Conservation (phyloP, 495 filamentous ascomycete species). For the Hypoxylon crocopeplum region DNA sequence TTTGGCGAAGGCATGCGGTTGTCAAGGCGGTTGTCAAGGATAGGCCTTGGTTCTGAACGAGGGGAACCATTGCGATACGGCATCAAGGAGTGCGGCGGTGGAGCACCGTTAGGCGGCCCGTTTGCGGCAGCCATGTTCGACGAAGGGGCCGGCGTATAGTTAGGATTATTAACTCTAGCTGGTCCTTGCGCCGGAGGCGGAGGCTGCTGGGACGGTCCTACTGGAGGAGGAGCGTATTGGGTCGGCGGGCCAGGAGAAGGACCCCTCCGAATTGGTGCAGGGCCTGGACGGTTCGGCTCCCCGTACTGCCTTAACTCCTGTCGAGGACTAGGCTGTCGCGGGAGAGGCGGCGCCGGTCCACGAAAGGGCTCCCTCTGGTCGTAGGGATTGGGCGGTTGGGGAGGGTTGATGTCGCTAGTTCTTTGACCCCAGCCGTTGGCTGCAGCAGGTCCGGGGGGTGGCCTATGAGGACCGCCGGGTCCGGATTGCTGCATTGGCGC, state of each 20-base stretch:
- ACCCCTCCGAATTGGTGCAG: constrained; percentile 52
- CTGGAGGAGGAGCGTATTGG: constrained; percentile 65
- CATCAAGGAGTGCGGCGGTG: constrained; percentile 71
- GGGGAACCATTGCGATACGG: constrained; percentile 82
- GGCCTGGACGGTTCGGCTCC: constrained; percentile 69
- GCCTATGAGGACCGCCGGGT: constrained; percentile 58
- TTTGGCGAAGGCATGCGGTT: constrained; percentile 84
- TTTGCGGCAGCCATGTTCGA: constrained; percentile 52
- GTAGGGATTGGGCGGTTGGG: constrained; percentile 76
- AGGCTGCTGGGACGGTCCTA: constrained; percentile 58
- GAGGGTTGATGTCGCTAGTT: constrained; percentile 78
- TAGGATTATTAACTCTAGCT: constrained; percentile 72
- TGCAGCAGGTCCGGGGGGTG: constrained; percentile 67
- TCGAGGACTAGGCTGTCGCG: constrained; percentile 72
- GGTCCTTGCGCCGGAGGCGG: constrained; percentile 48
- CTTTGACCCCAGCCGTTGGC: constrained; percentile 76
- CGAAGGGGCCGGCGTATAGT: constrained; percentile 68
- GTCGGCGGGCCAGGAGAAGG: constrained; percentile 59
- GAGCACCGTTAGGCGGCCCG: constrained; percentile 65
- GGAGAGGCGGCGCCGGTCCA: constrained; percentile 64
- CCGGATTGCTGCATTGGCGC: constrained; percentile 68
- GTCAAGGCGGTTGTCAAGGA: constrained; percentile 86
- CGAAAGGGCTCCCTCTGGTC: constrained; percentile 76
- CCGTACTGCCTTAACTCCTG: constrained; percentile 77
- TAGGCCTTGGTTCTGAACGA: constrained; percentile 76